Evolutionary conservation across 2,329 filamentous ascomycete genomes (phyloP), one percentile per base, ranked within the genome.

Genomic region (Claviceps pazoutovae): DNA sequence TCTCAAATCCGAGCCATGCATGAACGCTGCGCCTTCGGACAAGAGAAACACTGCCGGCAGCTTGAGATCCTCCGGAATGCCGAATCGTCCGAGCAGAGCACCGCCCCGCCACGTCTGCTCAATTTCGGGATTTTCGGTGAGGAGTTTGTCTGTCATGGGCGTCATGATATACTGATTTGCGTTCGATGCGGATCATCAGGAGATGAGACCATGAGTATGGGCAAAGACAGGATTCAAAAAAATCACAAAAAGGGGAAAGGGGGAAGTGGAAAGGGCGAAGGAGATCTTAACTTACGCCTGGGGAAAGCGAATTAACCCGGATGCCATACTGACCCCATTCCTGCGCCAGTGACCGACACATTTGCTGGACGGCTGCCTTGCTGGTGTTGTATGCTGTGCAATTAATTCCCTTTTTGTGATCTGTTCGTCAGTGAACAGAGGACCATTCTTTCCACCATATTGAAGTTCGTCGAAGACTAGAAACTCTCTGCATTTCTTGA

Each of bases 131-230:
- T 79, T 86, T 56, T 84, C 75, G 57, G 82, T 75, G 61, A 95
- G 93, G 36, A 95, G 76, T 53, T 79, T 77, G 63, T 87, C 79
- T 1, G 91, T 86, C 89, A 95, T 95, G 21, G 84, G 80, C 1
- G 86, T 89, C 21, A 85, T 77, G 61, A 89, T 88, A 64, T 89
- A 88, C 8, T 54, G 39, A 37, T 74, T 53, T 46, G 42, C 34
- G 44, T n/a, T 26, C 8, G 26, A 17, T 13, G 44, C 26, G 44
- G 30, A 19, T 30, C 26, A 30, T 30, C 26, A 30, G 26, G 26
- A 46, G 44, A 46, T 17, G 16, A 26, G 5, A 26, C 3, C 16
- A 34, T 26, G 44, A 34, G 16, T 3, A 16, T 8, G 19, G 19
- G 19, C 16, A 30, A 30, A 30, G 26, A 14, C 6, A 1, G 3